Evolutionary conservation across 140 eudicot genomes (phyloP), one percentile per base, ranked within the genome.

Genomic region (Ambrosia hybrid): DNA sequence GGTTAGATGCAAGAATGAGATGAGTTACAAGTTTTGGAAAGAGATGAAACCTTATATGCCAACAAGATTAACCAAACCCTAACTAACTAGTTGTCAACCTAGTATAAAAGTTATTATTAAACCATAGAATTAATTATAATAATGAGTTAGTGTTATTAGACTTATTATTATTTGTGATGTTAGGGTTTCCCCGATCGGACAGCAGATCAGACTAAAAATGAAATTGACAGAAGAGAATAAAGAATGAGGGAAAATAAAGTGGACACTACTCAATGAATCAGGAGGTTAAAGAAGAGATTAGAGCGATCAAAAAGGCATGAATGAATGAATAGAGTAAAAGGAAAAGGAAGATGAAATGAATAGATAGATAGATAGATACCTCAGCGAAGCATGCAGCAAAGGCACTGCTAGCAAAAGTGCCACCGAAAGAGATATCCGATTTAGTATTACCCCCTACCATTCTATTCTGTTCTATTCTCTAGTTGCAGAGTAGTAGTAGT

Each of bases 371-470:
- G 55, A 49, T 49, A 41, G 48, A 4, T 69, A 91, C 97, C 97
- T 91, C 96, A 26, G 97, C 97, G 76, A 86, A 85, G 79, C 88
- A 91, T 70, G 97, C 97, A 70, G 97, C 97, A 59, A 91, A 91
- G 62, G 97, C 95, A 52, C 97, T 91, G 14, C 86, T 76, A 57
- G 89, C 95, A 68, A 91, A 91, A 43, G 88, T 91, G 33, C 93
- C 92, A 38, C 87, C 83, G 41, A 88, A 79, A 2, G 97, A 91
- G 63, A 91, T 88, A 68, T 91, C 86, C 62, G 97, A 85, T 79
- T 87, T 87, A 0, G 86, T 68, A 17, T 65, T 76, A 67, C 76
- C 93, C 39, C 65, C 90, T 61, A 85, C 88, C 84, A 76, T 62
- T 3, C 48, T 41, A 41, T 41, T 41, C 48, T 41, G 3, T 41